Base-by-base conservation (phyloP, 805 yeast genomes). In the Lipomyces yamanashiensis region DNA sequence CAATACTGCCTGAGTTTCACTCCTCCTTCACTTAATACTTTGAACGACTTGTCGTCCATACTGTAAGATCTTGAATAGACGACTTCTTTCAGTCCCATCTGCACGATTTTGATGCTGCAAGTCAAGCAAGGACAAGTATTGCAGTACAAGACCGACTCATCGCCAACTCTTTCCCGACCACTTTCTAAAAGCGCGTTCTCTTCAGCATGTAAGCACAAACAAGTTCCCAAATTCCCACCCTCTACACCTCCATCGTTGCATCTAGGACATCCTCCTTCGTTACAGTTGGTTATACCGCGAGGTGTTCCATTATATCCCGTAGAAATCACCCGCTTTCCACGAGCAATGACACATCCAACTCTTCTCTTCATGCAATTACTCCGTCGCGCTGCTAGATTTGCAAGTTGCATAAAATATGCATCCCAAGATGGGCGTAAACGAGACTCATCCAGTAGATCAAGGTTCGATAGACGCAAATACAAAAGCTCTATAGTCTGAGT, bases 261-360 rank as follows among this genome's bases (percentile, higher is more conserved):
- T 45, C 99, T 79, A 4, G 84, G 76, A 75, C 99, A 95, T 0
- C 99, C 99, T 23, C 99, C 99, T 71, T 91, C 93, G 72, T 90
- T 92, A 77, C 99, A 95, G 71, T 95, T 95, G 33, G 80, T 79
- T 71, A 91, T 77, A 63, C 92, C 90, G 48, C 97, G 82, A 10
- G 99, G 98, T 0, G 99, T 95, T 1, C 99, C 99, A 72, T 95
- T 95, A 76, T 95, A 95, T 0, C 99, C 99, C 0, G 99, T 95
- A 1, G 98, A 95, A 33, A 95, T 82, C 34, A 95, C 96, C 61
- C 98, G 80, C 44, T 84, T 85, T 53, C 90, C 95, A 58, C 91
- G 82, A 1, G 91, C 97, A 17, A 95, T 84, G 8, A 95, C 98
- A 76, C 98, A 93, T 0, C 99, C 99, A 2, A 95, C 99, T 58